A percentile compares a stretch with the other conserved stretches of the same genome.
Evolutionary conservation across 2,329 filamentous ascomycete species (phyloP).

Genomic region (Tetracladium maxilliforme): DNA sequence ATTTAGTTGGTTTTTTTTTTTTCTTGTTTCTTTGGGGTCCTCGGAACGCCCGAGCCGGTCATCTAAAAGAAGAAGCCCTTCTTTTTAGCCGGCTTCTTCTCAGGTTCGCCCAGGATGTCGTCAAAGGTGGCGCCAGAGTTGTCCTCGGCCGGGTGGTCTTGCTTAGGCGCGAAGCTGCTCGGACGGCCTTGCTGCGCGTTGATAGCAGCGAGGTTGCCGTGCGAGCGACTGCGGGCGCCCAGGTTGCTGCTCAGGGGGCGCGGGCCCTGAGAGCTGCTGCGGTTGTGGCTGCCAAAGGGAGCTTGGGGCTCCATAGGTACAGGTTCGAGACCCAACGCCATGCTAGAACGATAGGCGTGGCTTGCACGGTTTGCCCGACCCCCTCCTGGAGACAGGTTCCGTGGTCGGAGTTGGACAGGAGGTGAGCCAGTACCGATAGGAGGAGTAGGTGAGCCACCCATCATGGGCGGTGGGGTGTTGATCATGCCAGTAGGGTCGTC

Average conservation of each 20-base stretch:
- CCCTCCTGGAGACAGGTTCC: not conserved
- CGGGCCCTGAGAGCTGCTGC: not conserved
- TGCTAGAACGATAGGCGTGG: not conserved
- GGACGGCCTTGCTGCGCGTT: slow-evolving; percentile 1
- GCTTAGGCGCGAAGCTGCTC: not conserved
- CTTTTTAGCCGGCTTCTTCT: slow-evolving; percentile 22
- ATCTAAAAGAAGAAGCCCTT: too few species aligned
- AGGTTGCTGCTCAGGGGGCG: slow-evolving; percentile 1
- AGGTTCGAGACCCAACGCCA: not conserved
- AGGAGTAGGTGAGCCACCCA: too few species aligned
- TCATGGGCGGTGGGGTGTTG: not conserved
- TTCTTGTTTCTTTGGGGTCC: too few species aligned
- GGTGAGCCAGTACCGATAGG: not conserved
- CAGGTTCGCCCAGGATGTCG: slow-evolving; percentile 26
- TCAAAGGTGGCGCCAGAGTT: slow-evolving; percentile 23
- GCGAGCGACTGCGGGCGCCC: slow-evolving; percentile 1
- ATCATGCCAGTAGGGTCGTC: not conserved
- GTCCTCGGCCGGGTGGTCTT: not conserved
- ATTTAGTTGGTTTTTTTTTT: too few species aligned
- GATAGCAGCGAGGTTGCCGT: slow-evolving; percentile 1
- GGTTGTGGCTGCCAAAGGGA: too few species aligned
- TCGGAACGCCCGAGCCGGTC: too few species aligned
- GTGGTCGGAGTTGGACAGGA: not conserved
- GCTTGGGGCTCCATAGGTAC: too few species aligned
- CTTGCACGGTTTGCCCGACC: not conserved